Percentiles rank a stretch among this genome's conserved stretches.
These are phyloP conservation scores for Byssoonygena ceratinophila DNA, from an alignment of 2,329 filamentous ascomycete genomes.

Conservation along the genomic window DNA sequence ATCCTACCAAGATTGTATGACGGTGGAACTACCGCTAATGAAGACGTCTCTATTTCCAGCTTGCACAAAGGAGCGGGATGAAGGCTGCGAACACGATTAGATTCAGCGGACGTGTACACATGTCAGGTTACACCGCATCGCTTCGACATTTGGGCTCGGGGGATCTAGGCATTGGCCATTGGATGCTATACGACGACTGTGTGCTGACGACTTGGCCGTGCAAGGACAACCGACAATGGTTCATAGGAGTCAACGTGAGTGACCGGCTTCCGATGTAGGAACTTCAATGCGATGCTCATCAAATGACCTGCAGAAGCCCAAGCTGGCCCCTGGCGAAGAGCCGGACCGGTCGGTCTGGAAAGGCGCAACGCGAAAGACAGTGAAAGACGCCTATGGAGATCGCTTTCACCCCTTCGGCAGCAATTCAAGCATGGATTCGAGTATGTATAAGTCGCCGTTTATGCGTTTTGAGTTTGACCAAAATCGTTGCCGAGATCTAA, in stretches of 20 bases:
- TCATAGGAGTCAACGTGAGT: conserved; percentile 10
- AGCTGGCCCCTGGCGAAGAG: conserved; percentile 8
- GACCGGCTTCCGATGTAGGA: too few species aligned
- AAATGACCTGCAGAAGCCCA: conserved; percentile 1
- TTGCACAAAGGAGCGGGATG: conserved; percentile 12
- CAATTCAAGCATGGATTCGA: conserved; percentile 9
- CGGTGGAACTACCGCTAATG: neutral
- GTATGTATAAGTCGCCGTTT: neutral
- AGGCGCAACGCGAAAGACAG: conserved; percentile 7
- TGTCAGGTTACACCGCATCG: conserved; percentile 12
- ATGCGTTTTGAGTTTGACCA: neutral
- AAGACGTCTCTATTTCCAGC: neutral
- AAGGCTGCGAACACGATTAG: conserved; percentile 11
- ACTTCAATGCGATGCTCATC: neutral
- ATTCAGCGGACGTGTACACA: conserved; percentile 12
- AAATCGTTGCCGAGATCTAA: neutral
- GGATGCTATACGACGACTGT: conserved; percentile 11
- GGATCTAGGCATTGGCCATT: conserved; percentile 8
- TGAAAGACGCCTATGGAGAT: conserved; percentile 11
- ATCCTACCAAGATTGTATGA: too few species aligned
- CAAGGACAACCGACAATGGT: conserved; percentile 13
- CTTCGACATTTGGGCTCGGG: conserved; percentile 6
- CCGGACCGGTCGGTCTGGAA: conserved; percentile 13
- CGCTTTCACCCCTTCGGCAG: conserved; percentile 12
- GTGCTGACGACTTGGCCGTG: conserved; percentile 13